phyloP scores from a whole-genome alignment of 2,329 filamentous ascomycete species.

The Clonostachys rosea region DNA sequence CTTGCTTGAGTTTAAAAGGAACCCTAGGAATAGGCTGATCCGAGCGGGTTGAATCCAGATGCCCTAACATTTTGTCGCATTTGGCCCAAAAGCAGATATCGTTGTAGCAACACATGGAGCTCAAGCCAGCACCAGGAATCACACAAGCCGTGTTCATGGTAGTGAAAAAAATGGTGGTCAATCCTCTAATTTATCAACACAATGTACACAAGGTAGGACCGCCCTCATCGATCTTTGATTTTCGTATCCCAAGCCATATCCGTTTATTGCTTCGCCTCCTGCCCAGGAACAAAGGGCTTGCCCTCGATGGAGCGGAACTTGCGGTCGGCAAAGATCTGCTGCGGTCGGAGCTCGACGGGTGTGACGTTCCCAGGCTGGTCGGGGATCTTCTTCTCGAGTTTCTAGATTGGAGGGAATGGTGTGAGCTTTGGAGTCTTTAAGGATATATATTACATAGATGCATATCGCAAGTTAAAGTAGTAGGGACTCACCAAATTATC shows the following conservation, averaged over 20 bases:
- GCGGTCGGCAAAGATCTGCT: constrained; percentile 57
- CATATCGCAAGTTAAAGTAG: neutral
- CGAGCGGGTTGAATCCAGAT: too few relatives aligned
- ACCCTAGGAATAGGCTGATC: too few relatives aligned
- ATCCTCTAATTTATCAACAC: too few relatives aligned
- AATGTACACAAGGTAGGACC: too few relatives aligned
- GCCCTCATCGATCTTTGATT: too few relatives aligned
- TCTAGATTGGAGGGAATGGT: constrained; percentile 37
- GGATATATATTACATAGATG: neutral
- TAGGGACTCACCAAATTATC: constrained; percentile 76
- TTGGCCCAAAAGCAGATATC: too few relatives aligned
- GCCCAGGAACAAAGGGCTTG: constrained; percentile 32
- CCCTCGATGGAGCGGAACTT: constrained; percentile 34
- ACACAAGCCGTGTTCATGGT: too few relatives aligned
- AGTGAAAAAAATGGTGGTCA: too few relatives aligned
- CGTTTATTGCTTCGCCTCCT: constrained; percentile 19
- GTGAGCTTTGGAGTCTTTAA: neutral
- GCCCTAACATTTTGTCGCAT: too few relatives aligned
- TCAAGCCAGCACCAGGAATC: too few relatives aligned
- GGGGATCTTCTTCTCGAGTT: constrained; percentile 77
- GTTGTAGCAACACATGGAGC: too few relatives aligned
- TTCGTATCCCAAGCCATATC: neutral
- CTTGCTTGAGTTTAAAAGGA: too few relatives aligned
- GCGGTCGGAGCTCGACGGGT: constrained; percentile 69
- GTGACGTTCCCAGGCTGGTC: constrained; percentile 64